These are phyloP conservation scores for Talaromyces stipitatus DNA, from an alignment of 495 filamentous ascomycete genomes.

Conservation along the genomic window DNA sequence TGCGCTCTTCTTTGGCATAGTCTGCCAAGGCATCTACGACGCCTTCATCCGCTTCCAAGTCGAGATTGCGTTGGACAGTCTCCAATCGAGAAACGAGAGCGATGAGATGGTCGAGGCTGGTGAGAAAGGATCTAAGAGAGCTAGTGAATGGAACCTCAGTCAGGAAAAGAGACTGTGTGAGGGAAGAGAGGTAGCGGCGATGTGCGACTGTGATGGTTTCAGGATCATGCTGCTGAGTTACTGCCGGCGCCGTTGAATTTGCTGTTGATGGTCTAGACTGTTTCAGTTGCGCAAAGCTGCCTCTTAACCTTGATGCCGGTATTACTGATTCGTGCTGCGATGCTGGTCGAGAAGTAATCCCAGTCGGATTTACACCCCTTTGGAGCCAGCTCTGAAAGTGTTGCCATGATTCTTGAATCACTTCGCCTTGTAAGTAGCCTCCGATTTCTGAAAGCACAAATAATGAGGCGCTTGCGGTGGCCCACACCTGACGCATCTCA, in stretches of 20 bases:
- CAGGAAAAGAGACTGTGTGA: constrained; percentile 64
- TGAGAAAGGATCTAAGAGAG: constrained; percentile 61
- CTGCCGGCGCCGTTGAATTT: not conserved
- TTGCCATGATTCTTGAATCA: constrained; percentile 69
- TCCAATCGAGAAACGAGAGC: constrained; percentile 67
- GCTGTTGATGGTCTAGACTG: not conserved
- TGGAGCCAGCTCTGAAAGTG: constrained; percentile 54
- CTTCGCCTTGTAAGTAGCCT: constrained; percentile 82
- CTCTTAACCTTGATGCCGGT: not conserved
- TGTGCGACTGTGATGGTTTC: constrained; percentile 78
- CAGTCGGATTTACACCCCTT: constrained; percentile 11
- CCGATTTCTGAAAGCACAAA: constrained; percentile 84
- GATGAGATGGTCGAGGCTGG: constrained; percentile 67
- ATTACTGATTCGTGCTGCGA: constrained; percentile 17
- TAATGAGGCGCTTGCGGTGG: constrained; percentile 69
- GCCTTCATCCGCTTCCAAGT: constrained; percentile 71
- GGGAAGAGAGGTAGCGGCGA: constrained; percentile 58
- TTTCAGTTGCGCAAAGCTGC: not conserved
- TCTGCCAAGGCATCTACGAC: constrained; percentile 67
- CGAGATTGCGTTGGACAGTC: constrained; percentile 59
- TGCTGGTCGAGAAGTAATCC: constrained; percentile 29
- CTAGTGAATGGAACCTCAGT: constrained; percentile 60
- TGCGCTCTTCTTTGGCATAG: constrained; percentile 57
- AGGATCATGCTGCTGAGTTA: constrained; percentile 58
- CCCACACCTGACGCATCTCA: constrained; percentile 76